phyloP scores from a whole-genome alignment of 2,329 filamentous ascomycete species.

The Cercospora zeina region DNA sequence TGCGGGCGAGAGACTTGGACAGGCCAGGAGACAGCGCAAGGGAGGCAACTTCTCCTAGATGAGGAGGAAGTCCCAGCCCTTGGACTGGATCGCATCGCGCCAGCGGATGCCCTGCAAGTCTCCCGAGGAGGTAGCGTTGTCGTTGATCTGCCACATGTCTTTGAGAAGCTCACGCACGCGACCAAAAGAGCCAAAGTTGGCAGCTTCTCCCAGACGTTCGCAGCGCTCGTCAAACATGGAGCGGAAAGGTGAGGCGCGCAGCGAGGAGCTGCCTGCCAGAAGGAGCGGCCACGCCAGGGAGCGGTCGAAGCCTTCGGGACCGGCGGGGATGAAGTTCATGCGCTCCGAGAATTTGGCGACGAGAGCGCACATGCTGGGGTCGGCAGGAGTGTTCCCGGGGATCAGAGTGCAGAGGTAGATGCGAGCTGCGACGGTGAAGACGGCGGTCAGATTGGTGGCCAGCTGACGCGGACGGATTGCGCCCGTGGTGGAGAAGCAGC shows the following conservation, averaged over 20 bases:
- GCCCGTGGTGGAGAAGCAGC: slow-evolving; percentile 62
- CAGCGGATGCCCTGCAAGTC: slow-evolving; percentile 75
- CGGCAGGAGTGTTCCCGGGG: slow-evolving; percentile 76
- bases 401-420: slow-evolving; percentile 97
- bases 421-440: slow-evolving; percentile 88
- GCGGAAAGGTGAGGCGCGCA: slow-evolving; percentile 72
- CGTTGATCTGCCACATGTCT: slow-evolving; percentile 78
- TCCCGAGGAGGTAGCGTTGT: slow-evolving; percentile 57
- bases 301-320: slow-evolving; percentile 80
- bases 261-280: slow-evolving; percentile 77
- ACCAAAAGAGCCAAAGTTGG: slow-evolving; percentile 80
- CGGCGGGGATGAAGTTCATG: slow-evolving; percentile 79
- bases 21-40: slow-evolving; percentile 35
- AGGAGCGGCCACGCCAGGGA: slow-evolving; percentile 92
- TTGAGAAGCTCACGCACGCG: slow-evolving; percentile 74
- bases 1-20: slow-evolving; percentile 19
- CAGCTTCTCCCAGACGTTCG: slow-evolving; percentile 71
- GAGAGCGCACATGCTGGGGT: slow-evolving; percentile 72
- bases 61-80: slow-evolving; percentile 88
- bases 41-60: slow-evolving; percentile 55
- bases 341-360: slow-evolving; percentile 74
- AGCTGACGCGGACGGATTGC: slow-evolving; percentile 79
- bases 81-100: slow-evolving; percentile 89
- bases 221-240: slow-evolving; percentile 74
- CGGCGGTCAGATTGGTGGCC: slow-evolving; percentile 80